These are phyloP conservation scores for Coriolopsis trogii DNA, from an alignment of 1,284 basidiomycete species.

Conservation along the genomic window DNA sequence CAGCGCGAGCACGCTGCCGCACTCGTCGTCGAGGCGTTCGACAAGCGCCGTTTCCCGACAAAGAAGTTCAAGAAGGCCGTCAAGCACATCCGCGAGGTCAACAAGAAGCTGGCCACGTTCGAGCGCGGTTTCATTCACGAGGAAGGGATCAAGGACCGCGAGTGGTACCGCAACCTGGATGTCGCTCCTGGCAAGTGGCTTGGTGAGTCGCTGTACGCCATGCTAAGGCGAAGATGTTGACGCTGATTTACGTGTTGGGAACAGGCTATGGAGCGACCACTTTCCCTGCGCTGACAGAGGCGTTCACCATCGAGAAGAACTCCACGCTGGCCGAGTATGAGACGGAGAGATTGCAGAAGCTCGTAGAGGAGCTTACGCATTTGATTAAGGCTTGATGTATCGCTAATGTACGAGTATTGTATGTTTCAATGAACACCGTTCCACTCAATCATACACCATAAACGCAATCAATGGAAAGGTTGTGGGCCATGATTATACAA, in stretches of 20 bases:
- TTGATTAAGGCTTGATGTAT: slow-evolving; percentile 19
- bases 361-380: slow-evolving; percentile 46
- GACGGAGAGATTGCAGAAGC: slow-evolving; percentile 57
- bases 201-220: too few species aligned
- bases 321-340: slow-evolving; percentile 63
- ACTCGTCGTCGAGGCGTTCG: neutral
- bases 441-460: too few species aligned
- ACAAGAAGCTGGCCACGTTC: slow-evolving; percentile 73
- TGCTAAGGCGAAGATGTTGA: too few species aligned
- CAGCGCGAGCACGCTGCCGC: neutral
- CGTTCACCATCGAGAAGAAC: slow-evolving; percentile 74
- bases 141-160: slow-evolving; percentile 77
- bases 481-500: too few species aligned
- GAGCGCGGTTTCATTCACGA: slow-evolving; percentile 86
- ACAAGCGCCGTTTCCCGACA: slow-evolving; percentile 14
- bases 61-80: slow-evolving; percentile 55
- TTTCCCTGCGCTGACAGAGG: slow-evolving; percentile 83
- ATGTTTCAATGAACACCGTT: neutral
- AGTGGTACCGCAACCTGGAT: slow-evolving; percentile 87
- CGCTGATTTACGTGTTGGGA: neutral
- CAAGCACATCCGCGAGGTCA: slow-evolving; percentile 65
- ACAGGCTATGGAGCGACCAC: slow-evolving; percentile 86
- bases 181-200: slow-evolving; percentile 93
- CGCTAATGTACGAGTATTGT: neutral
- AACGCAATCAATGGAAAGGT: too few species aligned